A percentile compares a stretch with the other conserved stretches of the same genome.
phyloP scores from a whole-genome alignment of 1,139 yeast species.

The Pneumocystis murina region DNA sequence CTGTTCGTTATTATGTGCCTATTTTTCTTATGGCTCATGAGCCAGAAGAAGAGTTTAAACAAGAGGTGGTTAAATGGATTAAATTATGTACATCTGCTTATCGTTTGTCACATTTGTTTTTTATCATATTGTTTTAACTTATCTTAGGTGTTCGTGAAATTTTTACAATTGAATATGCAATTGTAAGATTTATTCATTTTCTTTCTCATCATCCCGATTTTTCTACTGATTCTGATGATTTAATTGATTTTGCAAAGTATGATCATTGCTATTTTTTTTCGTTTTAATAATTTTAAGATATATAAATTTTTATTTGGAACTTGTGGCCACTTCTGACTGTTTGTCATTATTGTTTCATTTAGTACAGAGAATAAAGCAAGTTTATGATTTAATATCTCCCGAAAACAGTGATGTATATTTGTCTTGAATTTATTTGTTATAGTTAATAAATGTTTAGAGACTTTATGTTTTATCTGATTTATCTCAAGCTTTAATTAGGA shows the following conservation, averaged over 20 bases:
- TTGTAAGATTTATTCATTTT: conserved; percentile 54
- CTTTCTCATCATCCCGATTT: conserved; percentile 63
- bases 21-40: conserved; percentile 67
- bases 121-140: not conserved
- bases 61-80: conserved; percentile 55
- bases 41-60: conserved; percentile 38
- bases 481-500: conserved; percentile 50
- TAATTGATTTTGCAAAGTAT: conserved; percentile 17
- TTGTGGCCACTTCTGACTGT: conserved; percentile 51
- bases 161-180: conserved; percentile 45
- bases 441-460: conserved; percentile 19
- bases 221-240: conserved; percentile 18
- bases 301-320: conserved; percentile 43
- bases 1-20: conserved; percentile 52
- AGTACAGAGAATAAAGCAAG: conserved; percentile 68
- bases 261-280: not conserved
- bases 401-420: conserved; percentile 16
- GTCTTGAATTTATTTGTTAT: not conserved
- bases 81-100: conserved; percentile 36
- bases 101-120: conserved; percentile 11
- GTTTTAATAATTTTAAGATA: conserved; percentile 23
- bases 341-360: conserved; percentile 60
- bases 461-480: conserved; percentile 61
- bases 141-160: conserved; percentile 26
- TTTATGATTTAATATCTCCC: conserved; percentile 34